Conservation (phyloP, 768 basidiomycete species). For the Epithele typhae region DNA sequence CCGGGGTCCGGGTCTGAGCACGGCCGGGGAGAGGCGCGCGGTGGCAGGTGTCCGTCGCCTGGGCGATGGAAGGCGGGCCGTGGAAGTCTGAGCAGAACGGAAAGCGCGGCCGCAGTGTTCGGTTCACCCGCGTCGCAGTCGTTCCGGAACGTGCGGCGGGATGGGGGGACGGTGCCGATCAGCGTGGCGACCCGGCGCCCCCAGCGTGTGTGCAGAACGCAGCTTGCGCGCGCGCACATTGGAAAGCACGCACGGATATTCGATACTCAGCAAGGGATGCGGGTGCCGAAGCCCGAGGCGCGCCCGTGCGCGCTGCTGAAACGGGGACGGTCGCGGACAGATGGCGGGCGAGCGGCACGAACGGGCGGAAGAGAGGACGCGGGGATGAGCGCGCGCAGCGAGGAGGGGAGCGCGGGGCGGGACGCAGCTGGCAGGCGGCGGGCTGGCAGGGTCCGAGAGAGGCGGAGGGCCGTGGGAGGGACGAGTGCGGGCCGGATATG, state of each 20-base stretch:
- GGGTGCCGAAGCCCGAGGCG: too few species aligned
- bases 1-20: too few species aligned
- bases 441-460: constrained; percentile 10
- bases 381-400: constrained; percentile 10
- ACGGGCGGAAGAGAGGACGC: constrained; percentile 3
- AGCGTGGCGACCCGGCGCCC: constrained; percentile 6
- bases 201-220: too few species aligned
- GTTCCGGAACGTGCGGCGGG: constrained; percentile 3
- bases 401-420: background rate
- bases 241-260: too few species aligned
- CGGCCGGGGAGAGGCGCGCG: too few species aligned
- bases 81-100: background rate
- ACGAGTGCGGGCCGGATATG: constrained; percentile 11
- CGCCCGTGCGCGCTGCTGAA: too few species aligned
- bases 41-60: constrained; percentile 17
- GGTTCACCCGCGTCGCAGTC: constrained; percentile 1
- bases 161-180: constrained; percentile 15
- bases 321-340: constrained; percentile 7
- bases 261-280: too few species aligned
- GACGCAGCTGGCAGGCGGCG: background rate
- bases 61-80: constrained; percentile 9
- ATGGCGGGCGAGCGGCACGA: constrained; percentile 2
- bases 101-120: constrained; percentile 9
- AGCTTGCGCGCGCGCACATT: background rate
- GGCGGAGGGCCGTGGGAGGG: constrained; percentile 10